Percentiles rank a stretch among this genome's conserved stretches.
These are phyloP conservation scores for Decorospora gaudefroyi DNA, from an alignment of 2,329 filamentous ascomycete genomes.

Conservation along the genomic window DNA sequence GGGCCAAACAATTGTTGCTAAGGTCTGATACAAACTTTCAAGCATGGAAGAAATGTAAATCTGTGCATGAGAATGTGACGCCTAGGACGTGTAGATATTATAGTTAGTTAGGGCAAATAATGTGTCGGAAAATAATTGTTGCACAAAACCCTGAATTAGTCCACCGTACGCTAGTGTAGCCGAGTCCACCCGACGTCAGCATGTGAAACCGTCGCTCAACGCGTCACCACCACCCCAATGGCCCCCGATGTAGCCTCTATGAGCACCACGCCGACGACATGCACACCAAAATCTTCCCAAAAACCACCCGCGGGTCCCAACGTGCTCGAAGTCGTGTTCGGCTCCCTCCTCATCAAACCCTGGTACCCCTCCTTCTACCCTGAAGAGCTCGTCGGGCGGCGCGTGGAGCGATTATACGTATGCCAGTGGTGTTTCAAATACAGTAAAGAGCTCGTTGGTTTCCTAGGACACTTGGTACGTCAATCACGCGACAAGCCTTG, in stretches of 20 bases:
- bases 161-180: too few relatives aligned
- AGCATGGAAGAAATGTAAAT: too few relatives aligned
- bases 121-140: too few relatives aligned
- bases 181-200: constrained; percentile 7
- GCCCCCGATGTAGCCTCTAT: constrained; percentile 27
- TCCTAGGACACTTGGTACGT: constrained; percentile 53
- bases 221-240: constrained; percentile 24
- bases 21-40: too few relatives aligned
- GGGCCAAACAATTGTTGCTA: too few relatives aligned
- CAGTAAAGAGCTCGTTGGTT: constrained; percentile 60
- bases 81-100: too few relatives aligned
- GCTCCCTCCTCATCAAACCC: constrained; percentile 79
- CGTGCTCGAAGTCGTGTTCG: constrained; percentile 83
- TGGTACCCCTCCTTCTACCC: constrained; percentile 94
- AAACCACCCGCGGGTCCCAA: constrained; percentile 64
- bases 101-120: too few relatives aligned
- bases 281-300: constrained; percentile 16
- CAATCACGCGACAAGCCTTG: too few relatives aligned
- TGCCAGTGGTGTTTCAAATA: constrained; percentile 97
- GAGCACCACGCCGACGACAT: constrained; percentile 22
- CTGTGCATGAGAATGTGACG: too few relatives aligned
- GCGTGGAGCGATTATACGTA: constrained; percentile 69
- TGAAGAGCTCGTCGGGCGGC: constrained; percentile 61
- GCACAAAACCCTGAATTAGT: too few relatives aligned
- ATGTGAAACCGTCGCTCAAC: constrained; percentile 8